These are phyloP conservation scores for Phylloporus sp. DNA, from an alignment of 768 basidiomycete species.

Conservation along the genomic window DNA sequence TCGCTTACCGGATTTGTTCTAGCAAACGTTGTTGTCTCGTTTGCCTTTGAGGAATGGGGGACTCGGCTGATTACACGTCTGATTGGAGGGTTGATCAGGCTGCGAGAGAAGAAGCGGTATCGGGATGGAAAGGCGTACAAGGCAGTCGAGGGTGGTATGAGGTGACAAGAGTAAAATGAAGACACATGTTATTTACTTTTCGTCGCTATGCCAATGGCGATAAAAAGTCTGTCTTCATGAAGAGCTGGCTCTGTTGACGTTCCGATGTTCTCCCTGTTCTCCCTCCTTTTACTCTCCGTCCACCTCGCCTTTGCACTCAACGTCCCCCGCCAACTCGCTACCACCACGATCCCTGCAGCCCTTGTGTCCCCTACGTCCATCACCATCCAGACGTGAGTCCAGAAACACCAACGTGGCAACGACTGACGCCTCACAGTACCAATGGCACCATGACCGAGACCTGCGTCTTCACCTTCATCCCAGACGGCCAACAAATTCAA, in stretches of 20 bases:
- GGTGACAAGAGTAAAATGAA: no score
- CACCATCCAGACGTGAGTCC: constrained; percentile 40
- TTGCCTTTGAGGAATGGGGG: constrained; percentile 77
- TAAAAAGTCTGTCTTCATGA: no score
- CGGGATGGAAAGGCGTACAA: constrained; percentile 81
- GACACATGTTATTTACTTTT: not conserved
- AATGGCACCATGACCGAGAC: constrained; percentile 52
- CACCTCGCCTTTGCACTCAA: constrained; percentile 25
- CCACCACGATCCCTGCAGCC: constrained; percentile 17
- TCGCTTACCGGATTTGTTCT: constrained; percentile 65
- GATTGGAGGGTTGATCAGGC: constrained; percentile 44
- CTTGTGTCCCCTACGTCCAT: constrained; percentile 34
- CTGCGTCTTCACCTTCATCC: constrained; percentile 58
- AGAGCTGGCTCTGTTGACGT: constrained; percentile 40
- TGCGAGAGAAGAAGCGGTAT: constrained; percentile 44
- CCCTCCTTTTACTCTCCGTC: constrained; percentile 21
- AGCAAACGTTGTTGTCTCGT: constrained; percentile 66
- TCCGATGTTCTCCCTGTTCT: constrained; percentile 26
- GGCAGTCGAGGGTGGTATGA: constrained; percentile 72
- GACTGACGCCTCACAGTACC: constrained; percentile 30
- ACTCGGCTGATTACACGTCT: constrained; percentile 52
- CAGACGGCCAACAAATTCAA: constrained; percentile 47
- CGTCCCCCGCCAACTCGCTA: constrained; percentile 23
- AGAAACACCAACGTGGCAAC: not conserved
- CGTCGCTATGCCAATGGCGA: constrained; percentile 20